phyloP scores from a whole-genome alignment of 176 grass and related monocot genomes.

The Juncus inflexus region DNA sequence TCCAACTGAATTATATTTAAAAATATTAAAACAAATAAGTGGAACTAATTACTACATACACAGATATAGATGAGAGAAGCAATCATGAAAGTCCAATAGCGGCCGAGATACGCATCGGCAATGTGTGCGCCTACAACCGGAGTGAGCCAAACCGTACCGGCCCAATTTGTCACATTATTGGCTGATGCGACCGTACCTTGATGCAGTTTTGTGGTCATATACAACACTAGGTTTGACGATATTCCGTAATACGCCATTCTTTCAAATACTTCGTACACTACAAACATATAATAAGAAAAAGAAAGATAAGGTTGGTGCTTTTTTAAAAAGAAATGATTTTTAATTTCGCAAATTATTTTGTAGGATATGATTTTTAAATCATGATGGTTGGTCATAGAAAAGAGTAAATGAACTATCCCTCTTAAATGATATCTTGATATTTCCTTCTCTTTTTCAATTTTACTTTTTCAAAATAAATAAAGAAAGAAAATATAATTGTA shows the following conservation, averaged over 20 bases:
- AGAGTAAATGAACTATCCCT: too few species aligned
- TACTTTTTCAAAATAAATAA: too few species aligned
- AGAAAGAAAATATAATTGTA: too few species aligned
- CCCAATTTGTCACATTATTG: slow-evolving; percentile 95
- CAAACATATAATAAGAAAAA: background rate
- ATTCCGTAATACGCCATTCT: slow-evolving; percentile 91
- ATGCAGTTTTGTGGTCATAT: slow-evolving; percentile 72
- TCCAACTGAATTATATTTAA: too few species aligned
- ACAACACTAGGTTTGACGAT: slow-evolving; percentile 85
- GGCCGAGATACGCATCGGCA: slow-evolving; percentile 83
- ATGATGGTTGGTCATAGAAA: too few species aligned
- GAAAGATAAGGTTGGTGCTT: too few species aligned
- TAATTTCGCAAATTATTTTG: too few species aligned
- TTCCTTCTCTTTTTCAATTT: too few species aligned
- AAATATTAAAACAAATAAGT: too few species aligned
- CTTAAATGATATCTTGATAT: too few species aligned
- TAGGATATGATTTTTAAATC: too few species aligned
- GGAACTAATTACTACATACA: slow-evolving; percentile 39
- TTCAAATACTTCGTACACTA: slow-evolving; percentile 96
- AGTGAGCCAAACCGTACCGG: slow-evolving; percentile 86
- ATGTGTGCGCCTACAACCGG: slow-evolving; percentile 78
- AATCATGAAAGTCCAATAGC: slow-evolving; percentile 77
- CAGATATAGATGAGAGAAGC: slow-evolving; percentile 65
- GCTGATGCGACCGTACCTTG: slow-evolving; percentile 70
- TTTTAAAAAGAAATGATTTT: too few species aligned